Evolutionary conservation across 1,139 yeast species (phyloP), one percentile per base, ranked within the genome.

Genomic region (Magnusiomyces magnusii): DNA sequence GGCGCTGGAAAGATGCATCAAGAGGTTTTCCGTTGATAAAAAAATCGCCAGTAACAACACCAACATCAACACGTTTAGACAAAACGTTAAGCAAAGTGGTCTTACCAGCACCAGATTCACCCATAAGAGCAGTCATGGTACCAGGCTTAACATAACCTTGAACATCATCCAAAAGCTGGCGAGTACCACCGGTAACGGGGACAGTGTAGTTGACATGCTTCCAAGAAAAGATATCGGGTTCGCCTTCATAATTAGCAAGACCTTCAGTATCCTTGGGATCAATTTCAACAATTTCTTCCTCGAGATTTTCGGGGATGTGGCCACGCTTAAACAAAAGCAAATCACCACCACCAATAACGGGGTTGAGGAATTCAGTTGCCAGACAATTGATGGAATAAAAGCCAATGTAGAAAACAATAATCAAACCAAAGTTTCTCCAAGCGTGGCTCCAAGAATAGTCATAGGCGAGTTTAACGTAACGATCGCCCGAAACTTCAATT

Each of bases 101-200:
- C 69, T 82, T 82, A 67, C 86, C 86, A 51, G 86, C 86, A 65
- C 86, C 86, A 27, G 86, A 82, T 64, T 80, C 85, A 62, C 87
- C 87, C 85, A 83, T 82, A 47, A 83, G 68, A 25, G 83, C 84
- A 55, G 83, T 80, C 74, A 80, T 72, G 41, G 82, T 79, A 64
- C 86, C 86, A 25, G 86, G 85, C 61, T 79, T 78, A 64, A 82
- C 82, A 69, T 77, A 84, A 54, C 88, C 89, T 64, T 82, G 82
- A 51, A 84, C 80, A 64, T 78, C 75, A 60, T 80, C 78, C 63
- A 84, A 72, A 58, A 81, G 70, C 65, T 76, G 74, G 67, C 80
- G 73, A 10, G 63, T 58, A 41, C 78, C 75, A 67, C 80, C 79
- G 64, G 76, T 77, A 58, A 78, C 76, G 25, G 80, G 80, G 66